Evolutionary conservation across 2,329 filamentous ascomycete species (phyloP).

Genomic region (Cordyceps cateniannulata): DNA sequence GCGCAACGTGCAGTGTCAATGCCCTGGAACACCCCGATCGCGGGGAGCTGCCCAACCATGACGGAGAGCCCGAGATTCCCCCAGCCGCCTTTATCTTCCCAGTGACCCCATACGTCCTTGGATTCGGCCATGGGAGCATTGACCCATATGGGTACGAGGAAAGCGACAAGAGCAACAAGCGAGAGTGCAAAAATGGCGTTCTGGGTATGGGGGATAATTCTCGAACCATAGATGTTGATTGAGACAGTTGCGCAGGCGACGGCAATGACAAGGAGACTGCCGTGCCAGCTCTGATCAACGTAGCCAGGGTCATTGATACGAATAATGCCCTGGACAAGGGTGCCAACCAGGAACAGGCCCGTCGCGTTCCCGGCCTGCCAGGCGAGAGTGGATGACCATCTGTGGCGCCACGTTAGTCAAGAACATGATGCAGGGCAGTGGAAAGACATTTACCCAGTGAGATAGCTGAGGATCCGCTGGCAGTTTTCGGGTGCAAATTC

Average conservation of each 20-base stretch:
- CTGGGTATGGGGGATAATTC: constrained; percentile 13
- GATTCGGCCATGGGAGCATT: constrained; percentile 12
- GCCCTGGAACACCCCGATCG: constrained; percentile 8
- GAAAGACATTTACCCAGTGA: neutral
- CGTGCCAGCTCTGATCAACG: constrained; percentile 12
- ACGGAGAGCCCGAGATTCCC: constrained; percentile 10
- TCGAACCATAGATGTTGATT: constrained; percentile 11
- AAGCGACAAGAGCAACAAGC: constrained; percentile 10
- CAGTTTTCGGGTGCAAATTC: constrained; percentile 14
- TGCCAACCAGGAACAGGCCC: constrained; percentile 14
- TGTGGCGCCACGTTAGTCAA: neutral
- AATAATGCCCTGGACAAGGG: constrained; percentile 14
- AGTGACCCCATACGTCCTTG: constrained; percentile 12
- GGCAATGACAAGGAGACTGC: constrained; percentile 12
- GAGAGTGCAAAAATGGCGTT: constrained; percentile 15
- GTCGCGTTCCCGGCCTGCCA: constrained; percentile 16
- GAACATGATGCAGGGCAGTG: neutral
- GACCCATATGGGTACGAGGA: constrained; percentile 15
- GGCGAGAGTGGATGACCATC: constrained; percentile 16
- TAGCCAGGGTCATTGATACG: constrained; percentile 12
- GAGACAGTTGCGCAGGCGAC: constrained; percentile 2
- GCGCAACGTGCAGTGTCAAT: constrained; percentile 11
- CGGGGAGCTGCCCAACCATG: constrained; percentile 15
- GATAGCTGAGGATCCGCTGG: constrained; percentile 10
- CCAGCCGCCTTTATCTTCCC: constrained; percentile 13